These are phyloP conservation scores for Termitomyces sp. DNA, from an alignment of 768 basidiomycete species.

Conservation along the genomic window DNA sequence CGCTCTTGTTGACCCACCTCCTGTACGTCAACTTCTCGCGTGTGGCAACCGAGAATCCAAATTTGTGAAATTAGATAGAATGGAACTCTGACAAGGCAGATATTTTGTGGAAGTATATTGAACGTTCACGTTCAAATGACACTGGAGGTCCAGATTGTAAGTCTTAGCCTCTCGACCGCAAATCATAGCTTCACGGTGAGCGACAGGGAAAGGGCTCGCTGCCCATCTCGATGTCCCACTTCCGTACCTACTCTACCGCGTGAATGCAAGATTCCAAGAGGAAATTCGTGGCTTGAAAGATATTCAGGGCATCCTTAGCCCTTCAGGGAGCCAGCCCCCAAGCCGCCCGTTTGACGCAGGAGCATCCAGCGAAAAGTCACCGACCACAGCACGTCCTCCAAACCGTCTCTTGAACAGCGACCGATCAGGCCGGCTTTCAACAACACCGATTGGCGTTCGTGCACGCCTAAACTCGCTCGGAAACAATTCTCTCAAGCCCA, in stretches of 20 bases:
- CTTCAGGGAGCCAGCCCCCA: constrained; percentile 32
- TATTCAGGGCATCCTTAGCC: constrained; percentile 56
- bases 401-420: constrained; percentile 28
- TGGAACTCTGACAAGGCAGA: constrained; percentile 84
- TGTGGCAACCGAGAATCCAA: constrained; percentile 3
- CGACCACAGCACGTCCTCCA: constrained; percentile 21
- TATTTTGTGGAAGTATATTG: constrained; percentile 83
- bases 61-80: constrained; percentile 52
- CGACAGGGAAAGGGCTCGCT: constrained; percentile 77
- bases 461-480: constrained; percentile 68
- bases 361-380: constrained; percentile 20
- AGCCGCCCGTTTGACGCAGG: constrained; percentile 22
- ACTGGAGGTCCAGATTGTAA: constrained; percentile 75
- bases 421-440: constrained; percentile 33
- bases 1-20: constrained; percentile 58
- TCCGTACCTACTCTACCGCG: constrained; percentile 80
- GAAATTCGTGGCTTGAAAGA: constrained; percentile 76
- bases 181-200: not conserved
- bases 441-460: constrained; percentile 59
- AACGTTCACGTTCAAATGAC: constrained; percentile 67
- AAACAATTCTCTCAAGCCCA: constrained; percentile 43
- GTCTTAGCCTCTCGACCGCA: constrained; percentile 20
- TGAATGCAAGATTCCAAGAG: constrained; percentile 80
- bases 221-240: constrained; percentile 75
- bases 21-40: constrained; percentile 37